Base-by-base conservation (phyloP, 1,284 basidiomycete species). In the Sanghuangporus baumii region DNA sequence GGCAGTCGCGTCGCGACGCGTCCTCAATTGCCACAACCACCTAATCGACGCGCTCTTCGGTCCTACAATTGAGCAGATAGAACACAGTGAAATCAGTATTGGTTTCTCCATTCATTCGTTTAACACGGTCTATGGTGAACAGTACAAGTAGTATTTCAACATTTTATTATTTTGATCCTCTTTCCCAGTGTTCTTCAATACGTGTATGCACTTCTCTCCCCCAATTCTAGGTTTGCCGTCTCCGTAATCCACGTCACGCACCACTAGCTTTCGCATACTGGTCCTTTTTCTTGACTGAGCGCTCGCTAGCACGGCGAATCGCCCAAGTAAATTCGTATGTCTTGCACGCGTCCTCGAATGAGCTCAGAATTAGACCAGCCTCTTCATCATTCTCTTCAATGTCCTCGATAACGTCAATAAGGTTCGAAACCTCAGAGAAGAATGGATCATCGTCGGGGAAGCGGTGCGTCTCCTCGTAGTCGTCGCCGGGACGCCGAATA, bases 401-500 rank as follows among this genome's bases (percentile, higher is more conserved):
- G 69, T 89, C 87, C 75, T 93, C 91, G 65, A 93, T 85, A 66
- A 88, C 81, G 74, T 94, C 91, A 66, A 94, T 89, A 71, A 91
- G 82, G 74, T 90, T 89, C 51, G 91, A 92, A 51, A 94, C 84
- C 75, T 95, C 91, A 26, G 91, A 92, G 81, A 94, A 93, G 84
- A 95, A 95, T 12, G 93, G 92, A 72, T 96, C 93, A 71, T 96
- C 94, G 66, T 94, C 91, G 2, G 82, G 82, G 79, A 91, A 94
- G 57, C 80, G 77, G 73, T 88, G 79, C 52, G 81, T 81, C 71
- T 93, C 89, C 72, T 95, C 93, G 67, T 85, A 79, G 73, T 97
- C 94, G 71, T 90, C 89, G 67, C 90, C 91, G 1, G 93, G 91
- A 71, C 83, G 84, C 71, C 95, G 91, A 66, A 97, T 81, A 71